A percentile compares a stretch with the other conserved stretches of the same genome.
These are phyloP conservation scores for Dioscorea zingiberensis DNA, from an alignment of 106 monocot species.

Conservation along the genomic window DNA sequence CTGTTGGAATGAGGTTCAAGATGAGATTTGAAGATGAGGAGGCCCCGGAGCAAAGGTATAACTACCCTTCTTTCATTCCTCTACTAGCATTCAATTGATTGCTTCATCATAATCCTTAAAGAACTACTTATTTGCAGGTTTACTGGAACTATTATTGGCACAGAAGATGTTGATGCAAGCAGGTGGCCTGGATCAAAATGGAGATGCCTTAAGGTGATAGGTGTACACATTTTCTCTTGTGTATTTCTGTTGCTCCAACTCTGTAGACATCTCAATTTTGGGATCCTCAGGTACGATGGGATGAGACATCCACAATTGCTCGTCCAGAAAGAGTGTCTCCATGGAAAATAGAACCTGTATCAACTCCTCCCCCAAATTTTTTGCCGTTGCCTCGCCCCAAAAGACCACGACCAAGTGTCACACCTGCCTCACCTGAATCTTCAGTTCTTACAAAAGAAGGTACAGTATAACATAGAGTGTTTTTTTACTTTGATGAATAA, in stretches of 20 bases:
- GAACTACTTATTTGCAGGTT: slow-evolving; percentile 22
- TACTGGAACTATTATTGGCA: slow-evolving; percentile 59
- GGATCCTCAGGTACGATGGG: slow-evolving; percentile 50
- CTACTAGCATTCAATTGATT: no score
- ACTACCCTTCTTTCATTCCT: neutral
- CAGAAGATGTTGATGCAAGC: slow-evolving; percentile 35
- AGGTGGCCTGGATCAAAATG: slow-evolving; percentile 60
- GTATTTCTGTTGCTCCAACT: neutral
- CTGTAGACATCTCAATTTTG: neutral
- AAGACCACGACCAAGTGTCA: slow-evolving; percentile 27
- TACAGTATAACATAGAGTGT: neutral
- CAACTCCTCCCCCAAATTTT: slow-evolving; percentile 23
- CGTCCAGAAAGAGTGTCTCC: slow-evolving; percentile 64
- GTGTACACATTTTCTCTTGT: neutral
- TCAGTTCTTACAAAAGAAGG: slow-evolving; percentile 50
- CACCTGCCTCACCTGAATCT: slow-evolving; percentile 31
- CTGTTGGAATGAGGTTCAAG: slow-evolving; percentile 63
- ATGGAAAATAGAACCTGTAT: slow-evolving; percentile 55
- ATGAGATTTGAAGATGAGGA: slow-evolving; percentile 76
- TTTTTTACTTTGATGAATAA: neutral
- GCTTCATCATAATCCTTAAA: no score
- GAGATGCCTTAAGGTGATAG: slow-evolving; percentile 47
- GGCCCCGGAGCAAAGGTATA: slow-evolving; percentile 66
- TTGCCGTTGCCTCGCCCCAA: slow-evolving; percentile 33
- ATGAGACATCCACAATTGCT: slow-evolving; percentile 46